phyloP scores from a whole-genome alignment of 2,329 filamentous ascomycete species.

The Fusarium annulatum region DNA sequence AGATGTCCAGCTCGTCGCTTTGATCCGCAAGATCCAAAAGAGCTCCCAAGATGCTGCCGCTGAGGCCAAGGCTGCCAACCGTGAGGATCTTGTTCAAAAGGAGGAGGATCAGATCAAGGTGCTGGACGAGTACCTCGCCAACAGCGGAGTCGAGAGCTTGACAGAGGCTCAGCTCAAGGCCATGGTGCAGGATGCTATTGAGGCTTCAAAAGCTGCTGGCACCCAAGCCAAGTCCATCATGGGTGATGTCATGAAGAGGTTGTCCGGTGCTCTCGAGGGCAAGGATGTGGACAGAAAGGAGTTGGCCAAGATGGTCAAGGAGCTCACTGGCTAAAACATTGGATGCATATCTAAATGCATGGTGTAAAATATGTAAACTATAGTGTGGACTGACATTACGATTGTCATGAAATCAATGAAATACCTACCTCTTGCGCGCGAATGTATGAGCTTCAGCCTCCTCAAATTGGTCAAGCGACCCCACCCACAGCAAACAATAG shows the following conservation, averaged over 20 bases:
- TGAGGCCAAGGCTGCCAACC: slow-evolving; percentile 72
- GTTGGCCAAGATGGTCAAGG: slow-evolving; percentile 71
- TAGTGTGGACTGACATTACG: slow-evolving; percentile 6
- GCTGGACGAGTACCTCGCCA: slow-evolving; percentile 71
- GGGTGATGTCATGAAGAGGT: slow-evolving; percentile 72
- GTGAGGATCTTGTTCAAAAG: slow-evolving; percentile 76
- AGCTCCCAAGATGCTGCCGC: slow-evolving; percentile 67
- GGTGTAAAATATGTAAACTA: slow-evolving; percentile 45
- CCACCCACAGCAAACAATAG: not conserved
- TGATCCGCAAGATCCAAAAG: slow-evolving; percentile 73
- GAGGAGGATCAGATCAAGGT: slow-evolving; percentile 74
- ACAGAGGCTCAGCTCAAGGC: slow-evolving; percentile 67
- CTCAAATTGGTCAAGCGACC: not conserved
- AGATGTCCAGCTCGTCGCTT: slow-evolving; percentile 74
- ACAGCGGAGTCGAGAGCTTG: slow-evolving; percentile 69
- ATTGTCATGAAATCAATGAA: slow-evolving; percentile 13
- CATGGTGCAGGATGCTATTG: slow-evolving; percentile 63
- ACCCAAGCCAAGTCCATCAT: slow-evolving; percentile 59
- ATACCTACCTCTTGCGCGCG: slow-evolving; percentile 12
- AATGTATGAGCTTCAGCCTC: not conserved
- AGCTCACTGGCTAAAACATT: slow-evolving; percentile 46
- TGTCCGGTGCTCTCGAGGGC: slow-evolving; percentile 67
- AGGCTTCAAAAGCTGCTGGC: slow-evolving; percentile 60
- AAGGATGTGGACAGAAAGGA: slow-evolving; percentile 72
- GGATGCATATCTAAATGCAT: not conserved